Conservation (phyloP, 257 asterid genomes). For the Gentiana dahurica region DNA sequence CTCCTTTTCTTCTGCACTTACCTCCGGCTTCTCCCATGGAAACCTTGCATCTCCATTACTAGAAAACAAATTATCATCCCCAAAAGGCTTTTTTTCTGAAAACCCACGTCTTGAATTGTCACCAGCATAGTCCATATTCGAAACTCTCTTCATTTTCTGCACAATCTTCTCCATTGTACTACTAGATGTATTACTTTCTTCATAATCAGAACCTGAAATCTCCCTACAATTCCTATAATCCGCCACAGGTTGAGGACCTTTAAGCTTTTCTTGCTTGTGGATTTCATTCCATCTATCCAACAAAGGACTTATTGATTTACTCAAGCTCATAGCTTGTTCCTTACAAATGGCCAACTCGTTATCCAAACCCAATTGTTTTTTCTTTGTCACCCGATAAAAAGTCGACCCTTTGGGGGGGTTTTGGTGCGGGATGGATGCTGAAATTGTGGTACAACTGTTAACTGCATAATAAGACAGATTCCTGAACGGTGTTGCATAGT, state of each 20-base stretch:
- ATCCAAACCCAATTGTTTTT: conserved; percentile 16
- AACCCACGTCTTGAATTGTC: conserved; percentile 71
- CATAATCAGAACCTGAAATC: conserved; percentile 57
- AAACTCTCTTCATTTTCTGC: conserved; percentile 75
- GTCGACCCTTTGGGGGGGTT: conserved; percentile 28
- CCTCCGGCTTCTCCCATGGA: conserved; percentile 69
- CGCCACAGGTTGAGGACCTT: conserved; percentile 36
- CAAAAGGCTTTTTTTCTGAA: conserved; percentile 45
- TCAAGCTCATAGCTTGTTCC: conserved; percentile 14
- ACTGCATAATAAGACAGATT: conserved; percentile 21
- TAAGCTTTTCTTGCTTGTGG: conserved; percentile 19
- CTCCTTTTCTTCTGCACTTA: conserved; percentile 19
- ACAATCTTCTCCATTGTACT: conserved; percentile 93
- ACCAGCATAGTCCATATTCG: conserved; percentile 58
- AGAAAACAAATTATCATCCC: conserved; percentile 35
- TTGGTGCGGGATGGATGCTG: conserved; percentile 21
- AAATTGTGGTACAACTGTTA: conserved; percentile 9
- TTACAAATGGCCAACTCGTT: conserved; percentile 9
- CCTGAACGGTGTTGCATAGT: conserved; percentile 29
- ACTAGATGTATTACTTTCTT: conserved; percentile 56
- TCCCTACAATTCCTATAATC: conserved; percentile 49
- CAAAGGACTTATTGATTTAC: conserved; percentile 45
- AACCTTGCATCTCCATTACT: conserved; percentile 44
- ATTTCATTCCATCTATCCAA: conserved; percentile 57
- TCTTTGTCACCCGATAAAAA: conserved; percentile 23